A percentile compares a stretch with the other conserved stretches of the same genome.
These are phyloP conservation scores for Fusarium sp. DNA, from an alignment of 2,329 filamentous ascomycete species.

Conservation along the genomic window DNA sequence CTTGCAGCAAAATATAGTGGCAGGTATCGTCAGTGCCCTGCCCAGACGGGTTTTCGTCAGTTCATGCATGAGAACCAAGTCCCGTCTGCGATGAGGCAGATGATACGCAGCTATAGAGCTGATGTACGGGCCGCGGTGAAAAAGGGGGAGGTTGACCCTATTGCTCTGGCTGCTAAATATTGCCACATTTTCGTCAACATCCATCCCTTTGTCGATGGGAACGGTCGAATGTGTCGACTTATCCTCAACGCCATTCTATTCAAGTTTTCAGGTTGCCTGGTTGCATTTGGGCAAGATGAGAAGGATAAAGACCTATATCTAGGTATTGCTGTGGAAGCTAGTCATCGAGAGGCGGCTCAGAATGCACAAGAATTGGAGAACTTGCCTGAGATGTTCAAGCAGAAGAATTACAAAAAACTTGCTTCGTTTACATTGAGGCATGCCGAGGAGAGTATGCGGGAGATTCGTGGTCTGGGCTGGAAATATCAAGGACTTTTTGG, in stretches of 20 bases:
- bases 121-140: conserved; percentile 37
- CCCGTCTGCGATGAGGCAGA: conserved; percentile 41
- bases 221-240: conserved; percentile 52
- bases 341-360: not conserved
- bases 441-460: conserved; percentile 1
- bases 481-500: too few species aligned
- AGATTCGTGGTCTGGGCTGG: not conserved
- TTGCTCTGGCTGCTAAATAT: conserved; percentile 47
- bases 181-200: conserved; percentile 52
- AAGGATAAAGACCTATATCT: not conserved
- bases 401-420: not conserved
- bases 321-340: not conserved
- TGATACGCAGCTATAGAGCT: conserved; percentile 37
- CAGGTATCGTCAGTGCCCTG: conserved; percentile 45
- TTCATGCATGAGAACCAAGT: conserved; percentile 24
- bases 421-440: conserved; percentile 10
- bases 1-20: conserved; percentile 28
- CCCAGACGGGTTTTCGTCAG: conserved; percentile 18
- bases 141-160: conserved; percentile 41
- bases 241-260: conserved; percentile 53
- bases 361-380: not conserved
- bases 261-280: conserved; percentile 33
- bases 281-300: not conserved
- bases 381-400: not conserved
- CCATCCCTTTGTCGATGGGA: conserved; percentile 55